Conservation (phyloP, 352 stramenopile species). For the Pythium periplocum region DNA sequence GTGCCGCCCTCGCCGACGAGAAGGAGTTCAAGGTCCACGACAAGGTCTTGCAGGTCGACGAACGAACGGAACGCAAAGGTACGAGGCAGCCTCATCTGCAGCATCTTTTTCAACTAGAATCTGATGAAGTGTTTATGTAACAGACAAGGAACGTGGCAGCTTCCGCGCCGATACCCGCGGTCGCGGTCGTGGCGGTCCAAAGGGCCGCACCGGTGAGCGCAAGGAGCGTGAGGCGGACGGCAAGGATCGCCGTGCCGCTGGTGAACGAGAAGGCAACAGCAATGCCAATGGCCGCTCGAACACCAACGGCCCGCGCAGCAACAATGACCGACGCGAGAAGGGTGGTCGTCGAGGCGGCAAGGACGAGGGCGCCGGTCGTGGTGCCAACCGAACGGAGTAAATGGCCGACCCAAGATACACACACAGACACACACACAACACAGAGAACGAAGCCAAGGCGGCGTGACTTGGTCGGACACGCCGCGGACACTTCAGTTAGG, state of each 20-base stretch:
- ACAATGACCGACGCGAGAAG: slow-evolving; percentile 50
- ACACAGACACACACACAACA: slow-evolving; percentile 20
- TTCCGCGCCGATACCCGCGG: slow-evolving; percentile 52
- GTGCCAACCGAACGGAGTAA: slow-evolving; percentile 46
- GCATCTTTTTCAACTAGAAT: too few species aligned
- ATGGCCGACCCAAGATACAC: slow-evolving; percentile 22
- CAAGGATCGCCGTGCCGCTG: slow-evolving; percentile 29
- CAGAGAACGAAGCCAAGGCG: slow-evolving; percentile 3
- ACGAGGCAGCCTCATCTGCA: not conserved
- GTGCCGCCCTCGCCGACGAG: slow-evolving; percentile 53
- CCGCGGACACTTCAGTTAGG: too few species aligned
- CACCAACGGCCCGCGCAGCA: slow-evolving; percentile 27
- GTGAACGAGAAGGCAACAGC: slow-evolving; percentile 8
- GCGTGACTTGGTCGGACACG: too few species aligned
- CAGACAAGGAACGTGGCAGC: slow-evolving; percentile 41
- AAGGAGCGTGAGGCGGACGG: slow-evolving; percentile 57
- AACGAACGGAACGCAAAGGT: slow-evolving; percentile 75
- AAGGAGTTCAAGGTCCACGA: slow-evolving; percentile 69
- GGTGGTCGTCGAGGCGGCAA: slow-evolving; percentile 59
- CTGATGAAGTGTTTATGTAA: not conserved
- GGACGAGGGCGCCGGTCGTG: slow-evolving; percentile 43
- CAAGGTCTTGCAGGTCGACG: slow-evolving; percentile 70
- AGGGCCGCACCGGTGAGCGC: slow-evolving; percentile 43
- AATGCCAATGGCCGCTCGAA: slow-evolving; percentile 22
- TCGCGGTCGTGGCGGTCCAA: slow-evolving; percentile 40